A percentile compares a stretch with the other conserved stretches of the same genome.
These are phyloP conservation scores for Tripterygium wilfordii DNA, from an alignment of 177 flowering plant genomes.

Conservation along the genomic window DNA sequence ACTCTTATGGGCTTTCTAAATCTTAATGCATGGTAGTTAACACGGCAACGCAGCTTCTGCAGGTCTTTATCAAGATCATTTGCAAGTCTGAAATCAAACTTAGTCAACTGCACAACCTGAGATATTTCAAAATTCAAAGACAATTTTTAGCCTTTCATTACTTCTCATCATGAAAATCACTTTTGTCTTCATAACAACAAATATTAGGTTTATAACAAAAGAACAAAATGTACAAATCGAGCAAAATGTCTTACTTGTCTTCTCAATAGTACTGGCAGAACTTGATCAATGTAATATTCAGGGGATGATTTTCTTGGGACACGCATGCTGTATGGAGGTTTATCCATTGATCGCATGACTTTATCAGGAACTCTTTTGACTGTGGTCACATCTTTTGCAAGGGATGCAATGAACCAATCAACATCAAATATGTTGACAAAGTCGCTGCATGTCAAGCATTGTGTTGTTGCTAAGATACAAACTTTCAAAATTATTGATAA, in stretches of 20 bases:
- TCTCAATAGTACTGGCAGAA: slow-evolving; percentile 80
- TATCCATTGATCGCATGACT: slow-evolving; percentile 87
- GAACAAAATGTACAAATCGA: not conserved
- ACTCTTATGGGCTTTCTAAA: slow-evolving; percentile 69
- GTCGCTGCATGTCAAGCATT: slow-evolving; percentile 71
- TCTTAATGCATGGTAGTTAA: slow-evolving; percentile 85
- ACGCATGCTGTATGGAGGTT: slow-evolving; percentile 97
- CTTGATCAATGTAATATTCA: slow-evolving; percentile 85
- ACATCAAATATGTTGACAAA: slow-evolving; percentile 84
- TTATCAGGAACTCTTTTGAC: slow-evolving; percentile 84
- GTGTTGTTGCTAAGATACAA: no score
- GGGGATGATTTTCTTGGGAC: slow-evolving; percentile 93
- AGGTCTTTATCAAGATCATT: slow-evolving; percentile 68
- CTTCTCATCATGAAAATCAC: no score
- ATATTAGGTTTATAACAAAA: no score
- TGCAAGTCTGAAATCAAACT: slow-evolving; percentile 93
- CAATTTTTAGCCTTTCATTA: no score
- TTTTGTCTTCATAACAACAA: no score
- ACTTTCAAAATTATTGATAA: no score
- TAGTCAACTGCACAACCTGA: slow-evolving; percentile 94
- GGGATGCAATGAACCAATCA: slow-evolving; percentile 85
- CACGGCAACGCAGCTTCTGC: slow-evolving; percentile 92
- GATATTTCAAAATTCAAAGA: slow-evolving; percentile 6
- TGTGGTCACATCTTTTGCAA: slow-evolving; percentile 81
- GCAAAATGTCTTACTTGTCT: slow-evolving; percentile 57